Evolutionary conservation across 768 basidiomycete species (phyloP), one percentile per base, ranked within the genome.

Genomic region (Amanita molliuscula): DNA sequence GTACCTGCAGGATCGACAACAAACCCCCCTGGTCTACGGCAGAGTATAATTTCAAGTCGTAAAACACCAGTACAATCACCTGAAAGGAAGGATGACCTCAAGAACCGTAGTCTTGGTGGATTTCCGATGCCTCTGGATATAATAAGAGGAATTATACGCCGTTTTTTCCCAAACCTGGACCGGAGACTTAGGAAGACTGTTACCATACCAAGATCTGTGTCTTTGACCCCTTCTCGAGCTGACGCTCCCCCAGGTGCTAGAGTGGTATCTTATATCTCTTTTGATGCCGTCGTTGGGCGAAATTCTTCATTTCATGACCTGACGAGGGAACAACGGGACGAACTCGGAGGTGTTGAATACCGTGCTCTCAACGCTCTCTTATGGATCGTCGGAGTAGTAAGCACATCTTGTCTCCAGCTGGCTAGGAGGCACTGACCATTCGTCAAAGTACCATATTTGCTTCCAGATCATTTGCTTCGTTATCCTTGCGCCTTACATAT

Each of bases 331-430:
- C 87, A 97, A 59, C 68, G 88, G 56, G 92, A 95, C 56, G 91
- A 96, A 62, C 68, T 98, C 4, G 93, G 93, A 3, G 94, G 95
- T 16, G 85, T 96, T 6, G 95, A 99, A 62, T 98, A 88, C 60
- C 76, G 92, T 8, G 88, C 86, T 10, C 67, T 96, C 54, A 83
- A 82, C 38, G 78, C 84, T 2, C 63, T 96, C 44, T 68, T 92
- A 8, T 94, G 88, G 85, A 76, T 94, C 49, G 79, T 95, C 33
- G 75, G 75, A 9, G 61, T 67, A 29, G 91, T 94, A 61, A 59
- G 87, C 73, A 29, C 37, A 43, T n/a, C 10, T 28, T 46, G 6
- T 25, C 10, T 36, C 21, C 13, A 16, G 20, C 46, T 55, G 18
- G 52, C 31, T 40, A 38, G 43, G 36, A 25, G 37, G 9, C n/a